Conservation (phyloP, 352 stramenopile species). For the Blastocystis sp. region DNA sequence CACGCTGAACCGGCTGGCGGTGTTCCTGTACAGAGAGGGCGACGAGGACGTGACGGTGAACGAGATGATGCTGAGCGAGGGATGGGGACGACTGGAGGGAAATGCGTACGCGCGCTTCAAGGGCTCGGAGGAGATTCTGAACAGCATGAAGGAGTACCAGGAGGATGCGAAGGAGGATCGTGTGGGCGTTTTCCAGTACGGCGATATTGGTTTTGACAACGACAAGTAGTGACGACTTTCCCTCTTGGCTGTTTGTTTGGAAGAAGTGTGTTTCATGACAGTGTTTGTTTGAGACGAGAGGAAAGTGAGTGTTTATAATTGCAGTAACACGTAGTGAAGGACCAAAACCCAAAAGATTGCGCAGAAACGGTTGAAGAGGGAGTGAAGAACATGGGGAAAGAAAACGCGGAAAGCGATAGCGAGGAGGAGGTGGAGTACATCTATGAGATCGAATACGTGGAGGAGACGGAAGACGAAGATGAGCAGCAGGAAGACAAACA, state of each 20-base stretch:
- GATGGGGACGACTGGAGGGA: slow-evolving; percentile 77
- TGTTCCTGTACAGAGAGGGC: slow-evolving; percentile 77
- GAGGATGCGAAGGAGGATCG: slow-evolving; percentile 85
- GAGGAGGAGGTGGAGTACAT: slow-evolving; percentile 60
- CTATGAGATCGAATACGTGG: slow-evolving; percentile 51
- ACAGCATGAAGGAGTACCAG: slow-evolving; percentile 84
- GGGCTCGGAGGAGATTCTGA: slow-evolving; percentile 75
- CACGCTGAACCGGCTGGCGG: slow-evolving; percentile 76
- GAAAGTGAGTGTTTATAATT: neutral
- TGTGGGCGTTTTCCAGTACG: slow-evolving; percentile 89
- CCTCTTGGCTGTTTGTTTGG: slow-evolving; percentile 10
- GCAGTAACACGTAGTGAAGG: neutral
- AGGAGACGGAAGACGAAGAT: slow-evolving; percentile 24
- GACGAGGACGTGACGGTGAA: slow-evolving; percentile 78
- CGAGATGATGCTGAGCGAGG: slow-evolving; percentile 82
- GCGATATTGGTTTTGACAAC: slow-evolving; percentile 91
- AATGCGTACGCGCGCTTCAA: slow-evolving; percentile 71
- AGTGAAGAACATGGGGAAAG: neutral
- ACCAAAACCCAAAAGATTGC: neutral
- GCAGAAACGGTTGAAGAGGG: slow-evolving; percentile 6
- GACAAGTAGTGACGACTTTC: slow-evolving; percentile 73
- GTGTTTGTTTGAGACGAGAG: neutral
- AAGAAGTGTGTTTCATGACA: neutral
- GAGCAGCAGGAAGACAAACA: neutral
- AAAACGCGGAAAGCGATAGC: neutral